Percentiles rank a stretch among this genome's conserved stretches.
These are phyloP conservation scores for Naumovozyma dairenensis DNA, from an alignment of 805 yeast genomes.

Conservation along the genomic window DNA sequence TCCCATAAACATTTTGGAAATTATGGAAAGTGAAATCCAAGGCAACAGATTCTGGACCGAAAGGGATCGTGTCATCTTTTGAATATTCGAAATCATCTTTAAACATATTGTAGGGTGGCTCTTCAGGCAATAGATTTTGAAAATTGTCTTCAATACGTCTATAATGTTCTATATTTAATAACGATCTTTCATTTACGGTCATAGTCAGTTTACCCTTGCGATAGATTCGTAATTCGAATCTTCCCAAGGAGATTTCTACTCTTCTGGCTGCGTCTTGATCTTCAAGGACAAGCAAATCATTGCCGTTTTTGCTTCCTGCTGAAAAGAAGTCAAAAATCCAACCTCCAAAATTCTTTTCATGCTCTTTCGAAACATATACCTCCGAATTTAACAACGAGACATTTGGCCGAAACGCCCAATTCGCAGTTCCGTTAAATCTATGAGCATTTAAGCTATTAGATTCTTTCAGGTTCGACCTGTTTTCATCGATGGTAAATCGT, in stretches of 20 bases:
- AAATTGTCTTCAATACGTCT: conserved; percentile 39
- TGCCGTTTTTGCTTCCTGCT: not conserved
- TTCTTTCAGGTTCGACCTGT: conserved; percentile 24
- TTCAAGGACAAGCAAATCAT: conserved; percentile 4
- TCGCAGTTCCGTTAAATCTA: conserved; percentile 51
- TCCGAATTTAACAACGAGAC: not conserved
- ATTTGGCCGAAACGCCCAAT: conserved; percentile 42
- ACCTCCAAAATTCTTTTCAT: not conserved
- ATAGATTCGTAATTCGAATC: conserved; percentile 32
- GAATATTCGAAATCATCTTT: conserved; percentile 64
- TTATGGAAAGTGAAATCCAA: conserved; percentile 61
- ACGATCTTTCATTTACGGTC: conserved; percentile 55
- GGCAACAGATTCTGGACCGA: conserved; percentile 87
- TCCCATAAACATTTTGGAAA: conserved; percentile 69
- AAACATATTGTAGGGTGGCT: conserved; percentile 58
- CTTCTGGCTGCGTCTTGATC: conserved; percentile 25
- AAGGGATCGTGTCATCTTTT: conserved; percentile 50
- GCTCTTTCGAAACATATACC: not conserved
- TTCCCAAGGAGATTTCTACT: conserved; percentile 35
- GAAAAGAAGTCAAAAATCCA: not conserved
- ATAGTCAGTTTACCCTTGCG: conserved; percentile 40
- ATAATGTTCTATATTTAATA: conserved; percentile 77
- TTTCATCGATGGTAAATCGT: conserved; percentile 61
- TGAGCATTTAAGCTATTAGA: conserved; percentile 29
- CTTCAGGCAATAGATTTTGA: conserved; percentile 42